Conservation (phyloP, 345 rosid genomes). For the Brassica rapa region DNA sequence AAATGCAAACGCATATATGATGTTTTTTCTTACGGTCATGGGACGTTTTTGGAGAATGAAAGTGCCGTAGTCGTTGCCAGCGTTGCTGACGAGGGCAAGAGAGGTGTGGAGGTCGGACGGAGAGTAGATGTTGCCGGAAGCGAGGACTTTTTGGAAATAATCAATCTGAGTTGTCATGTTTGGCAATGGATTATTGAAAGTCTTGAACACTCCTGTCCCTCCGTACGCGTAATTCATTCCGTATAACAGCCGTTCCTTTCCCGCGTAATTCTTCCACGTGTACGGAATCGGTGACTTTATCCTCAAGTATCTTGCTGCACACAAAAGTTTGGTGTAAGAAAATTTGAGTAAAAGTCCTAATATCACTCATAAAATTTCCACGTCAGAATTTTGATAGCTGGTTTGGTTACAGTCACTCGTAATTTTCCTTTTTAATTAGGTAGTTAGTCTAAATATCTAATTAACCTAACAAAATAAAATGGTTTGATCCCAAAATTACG, state of each 20-base stretch:
- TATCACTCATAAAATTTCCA: not conserved
- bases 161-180: conserved; percentile 79
- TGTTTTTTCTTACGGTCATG: conserved; percentile 43
- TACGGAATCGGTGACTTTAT: conserved; percentile 69
- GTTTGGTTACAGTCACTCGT: not conserved
- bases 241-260: conserved; percentile 30
- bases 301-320: conserved; percentile 63
- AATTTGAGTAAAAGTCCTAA: not conserved
- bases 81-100: conserved; percentile 55
- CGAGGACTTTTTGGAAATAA: conserved; percentile 48
- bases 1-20: no score
- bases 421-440: not conserved
- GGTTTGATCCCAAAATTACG: not conserved
- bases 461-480: conserved; percentile 12
- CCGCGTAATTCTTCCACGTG: conserved; percentile 46
- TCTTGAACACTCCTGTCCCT: conserved; percentile 78
- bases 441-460: not conserved
- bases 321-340: not conserved
- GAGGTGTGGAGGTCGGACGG: conserved; percentile 45
- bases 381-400: not conserved
- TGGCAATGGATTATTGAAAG: conserved; percentile 43
- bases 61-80: conserved; percentile 75
- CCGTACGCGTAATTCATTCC: conserved; percentile 89
- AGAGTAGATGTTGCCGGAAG: conserved; percentile 44
- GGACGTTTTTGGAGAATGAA: conserved; percentile 50